Conservation (phyloP, 140 eudicot species). For the Flaveria floridana region DNA sequence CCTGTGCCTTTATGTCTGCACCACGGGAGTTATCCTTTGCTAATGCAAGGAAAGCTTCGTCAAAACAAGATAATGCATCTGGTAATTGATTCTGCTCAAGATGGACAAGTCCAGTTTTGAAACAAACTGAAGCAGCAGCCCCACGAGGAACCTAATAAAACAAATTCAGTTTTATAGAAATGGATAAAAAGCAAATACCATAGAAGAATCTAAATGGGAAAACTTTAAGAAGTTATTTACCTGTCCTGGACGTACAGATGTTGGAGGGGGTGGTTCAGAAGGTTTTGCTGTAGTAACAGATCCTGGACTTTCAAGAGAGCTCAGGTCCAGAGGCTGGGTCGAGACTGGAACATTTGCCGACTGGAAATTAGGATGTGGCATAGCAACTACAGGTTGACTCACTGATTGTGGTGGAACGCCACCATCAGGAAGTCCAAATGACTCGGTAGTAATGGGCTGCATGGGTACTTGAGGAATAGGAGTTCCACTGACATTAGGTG, state of each 20-base stretch:
- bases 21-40: constrained; percentile 99
- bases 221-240: constrained; percentile 33
- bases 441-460: constrained; percentile 49
- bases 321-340: constrained; percentile 87
- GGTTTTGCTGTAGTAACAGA: constrained; percentile 50
- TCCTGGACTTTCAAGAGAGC: constrained; percentile 85
- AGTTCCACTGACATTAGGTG: constrained; percentile 45
- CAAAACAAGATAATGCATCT: constrained; percentile 93
- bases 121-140: constrained; percentile 88
- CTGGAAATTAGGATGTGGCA: constrained; percentile 48
- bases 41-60: constrained; percentile 94
- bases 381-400: constrained; percentile 46
- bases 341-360: constrained; percentile 42
- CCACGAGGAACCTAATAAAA: constrained; percentile 89
- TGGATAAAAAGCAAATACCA: not conserved
- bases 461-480: constrained; percentile 74
- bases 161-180: not conserved
- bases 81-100: constrained; percentile 93
- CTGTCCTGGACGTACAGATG: constrained; percentile 98
- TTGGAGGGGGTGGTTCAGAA: constrained; percentile 74
- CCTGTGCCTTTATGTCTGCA: constrained; percentile 87
- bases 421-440: constrained; percentile 83
- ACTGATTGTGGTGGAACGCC: constrained; percentile 81
- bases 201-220: not conserved
- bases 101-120: constrained; percentile 89